Evolutionary conservation across 176 grass and related monocot genomes (phyloP).

Genomic region (Miscanthus lutarioriparius): DNA sequence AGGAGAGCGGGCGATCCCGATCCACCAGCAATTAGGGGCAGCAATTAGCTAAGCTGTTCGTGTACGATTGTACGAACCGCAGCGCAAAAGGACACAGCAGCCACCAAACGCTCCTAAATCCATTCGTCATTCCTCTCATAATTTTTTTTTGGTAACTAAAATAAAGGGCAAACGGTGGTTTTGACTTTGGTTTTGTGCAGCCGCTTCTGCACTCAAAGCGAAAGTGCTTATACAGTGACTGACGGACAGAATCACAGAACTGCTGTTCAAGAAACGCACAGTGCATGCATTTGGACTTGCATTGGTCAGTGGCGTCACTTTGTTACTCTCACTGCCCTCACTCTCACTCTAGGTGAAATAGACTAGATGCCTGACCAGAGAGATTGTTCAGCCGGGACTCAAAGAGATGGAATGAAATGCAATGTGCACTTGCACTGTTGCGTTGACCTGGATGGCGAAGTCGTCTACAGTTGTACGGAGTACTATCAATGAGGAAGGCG

Average conservation of each 20-base stretch:
- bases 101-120: background rate
- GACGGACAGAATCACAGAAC: background rate
- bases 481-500: background rate
- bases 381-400: constrained; percentile 36
- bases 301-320: background rate
- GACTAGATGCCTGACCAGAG: constrained; percentile 4
- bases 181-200: background rate
- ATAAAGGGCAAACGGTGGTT: background rate
- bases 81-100: background rate
- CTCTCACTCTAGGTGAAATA: background rate
- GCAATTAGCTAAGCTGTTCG: background rate
- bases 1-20: background rate
- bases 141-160: background rate
- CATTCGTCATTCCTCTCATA: too few relatives aligned
- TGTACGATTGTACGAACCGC: too few relatives aligned
- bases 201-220: background rate
- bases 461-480: background rate
- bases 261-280: background rate
- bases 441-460: constrained; percentile 38
- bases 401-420: constrained; percentile 7
- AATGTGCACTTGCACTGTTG: background rate
- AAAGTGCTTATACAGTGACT: background rate
- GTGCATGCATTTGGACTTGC: too few relatives aligned
- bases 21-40: background rate
- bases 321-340: background rate